phyloP scores from a whole-genome alignment of 257 asterid genomes.

The Solanum commersonii region DNA sequence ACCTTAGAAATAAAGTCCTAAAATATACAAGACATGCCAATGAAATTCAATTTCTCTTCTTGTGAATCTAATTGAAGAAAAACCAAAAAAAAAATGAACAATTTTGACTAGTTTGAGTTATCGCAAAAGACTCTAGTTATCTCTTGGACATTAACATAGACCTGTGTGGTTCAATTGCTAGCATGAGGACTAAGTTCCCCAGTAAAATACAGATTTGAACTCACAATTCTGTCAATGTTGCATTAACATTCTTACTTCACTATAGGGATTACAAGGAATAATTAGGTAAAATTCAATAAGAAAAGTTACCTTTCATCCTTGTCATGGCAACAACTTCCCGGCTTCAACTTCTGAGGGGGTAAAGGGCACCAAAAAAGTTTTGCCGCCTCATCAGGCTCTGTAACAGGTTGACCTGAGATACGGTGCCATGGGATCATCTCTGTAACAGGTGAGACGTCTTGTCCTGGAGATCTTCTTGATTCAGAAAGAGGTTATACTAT shows the following conservation, averaged over 20 bases:
- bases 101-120: neutral
- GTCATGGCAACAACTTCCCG: constrained; percentile 84
- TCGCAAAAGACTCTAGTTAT: neutral
- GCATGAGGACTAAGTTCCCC: neutral
- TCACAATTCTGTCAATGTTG: too few relatives aligned
- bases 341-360: constrained; percentile 66
- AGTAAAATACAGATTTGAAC: neutral
- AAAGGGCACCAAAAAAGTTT: constrained; percentile 59
- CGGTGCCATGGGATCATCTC: neutral
- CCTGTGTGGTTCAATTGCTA: neutral
- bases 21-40: neutral
- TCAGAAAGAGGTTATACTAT: constrained; percentile 45
- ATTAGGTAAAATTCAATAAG: neutral
- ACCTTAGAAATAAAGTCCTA: neutral
- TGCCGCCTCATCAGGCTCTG: constrained; percentile 33
- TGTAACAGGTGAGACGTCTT: neutral
- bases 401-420: neutral
- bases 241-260: constrained; percentile 15
- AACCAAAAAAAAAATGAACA: neutral
- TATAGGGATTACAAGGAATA: neutral
- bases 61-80: neutral
- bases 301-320: constrained; percentile 71
- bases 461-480: constrained; percentile 33
- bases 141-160: neutral
- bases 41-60: neutral